These are phyloP conservation scores for Russula olivacea DNA, from an alignment of 768 basidiomycete genomes.

Conservation along the genomic window DNA sequence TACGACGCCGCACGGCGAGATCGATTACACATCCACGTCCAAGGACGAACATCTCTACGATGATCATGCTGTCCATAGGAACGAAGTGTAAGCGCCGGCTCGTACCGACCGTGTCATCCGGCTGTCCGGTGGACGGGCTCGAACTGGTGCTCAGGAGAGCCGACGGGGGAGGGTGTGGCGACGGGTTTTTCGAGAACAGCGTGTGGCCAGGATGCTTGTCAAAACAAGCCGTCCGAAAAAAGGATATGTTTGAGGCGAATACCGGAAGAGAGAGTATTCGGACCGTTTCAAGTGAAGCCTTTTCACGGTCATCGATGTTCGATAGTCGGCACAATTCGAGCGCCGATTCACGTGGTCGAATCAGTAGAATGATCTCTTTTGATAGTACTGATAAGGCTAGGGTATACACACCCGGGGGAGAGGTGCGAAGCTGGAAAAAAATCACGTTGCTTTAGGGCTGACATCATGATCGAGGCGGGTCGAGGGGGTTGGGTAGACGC, in stretches of 20 bases:
- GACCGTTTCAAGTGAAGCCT: not conserved
- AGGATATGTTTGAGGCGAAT: no score
- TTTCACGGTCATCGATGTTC: not conserved
- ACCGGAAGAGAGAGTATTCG: conserved; percentile 9
- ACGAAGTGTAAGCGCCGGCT: not conserved
- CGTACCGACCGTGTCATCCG: not conserved
- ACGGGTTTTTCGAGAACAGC: conserved; percentile 2
- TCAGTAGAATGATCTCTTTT: not conserved
- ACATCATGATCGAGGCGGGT: not conserved
- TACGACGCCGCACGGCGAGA: conserved; percentile 7
- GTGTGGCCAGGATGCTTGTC: conserved; percentile 9
- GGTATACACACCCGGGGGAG: not conserved
- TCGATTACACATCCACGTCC: conserved; percentile 2
- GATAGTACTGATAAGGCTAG: conserved; percentile 9
- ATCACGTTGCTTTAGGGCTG: not conserved
- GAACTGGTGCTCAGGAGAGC: not conserved
- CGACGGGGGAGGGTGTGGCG: no score
- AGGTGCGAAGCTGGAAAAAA: not conserved
- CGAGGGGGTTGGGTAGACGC: not conserved
- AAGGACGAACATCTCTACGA: not conserved
- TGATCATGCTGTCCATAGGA: conserved; percentile 11
- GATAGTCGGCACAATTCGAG: conserved; percentile 8
- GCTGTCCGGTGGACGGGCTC: not conserved
- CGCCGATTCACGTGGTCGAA: conserved; percentile 1
- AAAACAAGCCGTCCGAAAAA: conserved; percentile 9